Percentiles rank a stretch among this genome's conserved stretches.
These are phyloP conservation scores for Paraglomus brasilianum DNA, from an alignment of 192 early-diverging fungal genomes.

Conservation along the genomic window DNA sequence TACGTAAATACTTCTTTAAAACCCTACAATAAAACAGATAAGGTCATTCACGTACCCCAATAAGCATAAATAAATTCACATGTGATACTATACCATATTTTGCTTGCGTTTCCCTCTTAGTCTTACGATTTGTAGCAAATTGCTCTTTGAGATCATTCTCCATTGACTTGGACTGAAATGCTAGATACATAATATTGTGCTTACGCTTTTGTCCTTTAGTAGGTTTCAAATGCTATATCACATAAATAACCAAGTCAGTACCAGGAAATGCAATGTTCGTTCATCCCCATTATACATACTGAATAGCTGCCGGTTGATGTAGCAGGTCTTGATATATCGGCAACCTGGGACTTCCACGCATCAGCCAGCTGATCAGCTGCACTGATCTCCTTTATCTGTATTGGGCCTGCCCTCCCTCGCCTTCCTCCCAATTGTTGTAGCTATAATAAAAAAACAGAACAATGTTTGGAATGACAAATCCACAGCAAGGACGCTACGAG, in stretches of 20 bases:
- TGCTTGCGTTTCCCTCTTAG: slow-evolving; percentile 62
- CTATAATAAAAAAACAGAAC: neutral
- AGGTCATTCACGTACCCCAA: too few relatives aligned
- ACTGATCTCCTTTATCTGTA: slow-evolving; percentile 25
- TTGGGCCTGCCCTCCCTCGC: slow-evolving; percentile 21
- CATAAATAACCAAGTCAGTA: neutral
- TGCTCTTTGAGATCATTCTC: slow-evolving; percentile 60
- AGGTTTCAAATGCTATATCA: slow-evolving; percentile 49
- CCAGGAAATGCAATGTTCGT: neutral
- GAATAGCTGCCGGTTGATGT: neutral
- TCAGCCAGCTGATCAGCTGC: slow-evolving; percentile 26
- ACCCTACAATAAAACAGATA: too few relatives aligned
- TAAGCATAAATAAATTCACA: too few relatives aligned
- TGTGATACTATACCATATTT: slow-evolving; percentile 78
- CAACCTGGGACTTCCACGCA: slow-evolving; percentile 25
- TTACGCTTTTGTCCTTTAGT: slow-evolving; percentile 63
- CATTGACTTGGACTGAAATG: slow-evolving; percentile 69
- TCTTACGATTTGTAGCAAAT: slow-evolving; percentile 57
- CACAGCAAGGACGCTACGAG: neutral
- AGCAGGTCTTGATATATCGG: slow-evolving; percentile 17
- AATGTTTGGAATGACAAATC: too few relatives aligned
- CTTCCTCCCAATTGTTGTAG: slow-evolving; percentile 20
- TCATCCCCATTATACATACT: neutral
- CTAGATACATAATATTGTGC: slow-evolving; percentile 78
- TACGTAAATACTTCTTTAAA: too few relatives aligned